These are phyloP conservation scores for Amborella trichopoda DNA, from an alignment of 164 flowering plant genomes.

Conservation along the genomic window DNA sequence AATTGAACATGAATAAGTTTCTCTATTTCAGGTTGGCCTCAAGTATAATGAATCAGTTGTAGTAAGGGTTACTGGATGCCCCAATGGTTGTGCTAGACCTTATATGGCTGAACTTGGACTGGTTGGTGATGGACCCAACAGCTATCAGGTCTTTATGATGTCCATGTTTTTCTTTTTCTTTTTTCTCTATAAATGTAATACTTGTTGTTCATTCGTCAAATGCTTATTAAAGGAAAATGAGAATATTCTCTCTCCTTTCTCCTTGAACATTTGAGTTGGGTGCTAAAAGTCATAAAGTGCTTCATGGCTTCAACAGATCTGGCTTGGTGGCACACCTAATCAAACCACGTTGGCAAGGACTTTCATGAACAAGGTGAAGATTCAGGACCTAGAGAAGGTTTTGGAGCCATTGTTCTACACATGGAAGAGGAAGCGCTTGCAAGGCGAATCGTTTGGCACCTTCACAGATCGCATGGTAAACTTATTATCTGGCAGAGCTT, in stretches of 20 bases:
- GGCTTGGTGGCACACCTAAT: slow-evolving; percentile 95
- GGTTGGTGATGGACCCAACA: slow-evolving; percentile 98
- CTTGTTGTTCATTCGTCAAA: no score
- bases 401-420: slow-evolving; percentile 76
- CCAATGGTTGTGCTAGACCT: slow-evolving; percentile 97
- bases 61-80: slow-evolving; percentile 91
- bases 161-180: no score
- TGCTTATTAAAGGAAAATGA: no score
- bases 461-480: slow-evolving; percentile 79
- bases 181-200: no score
- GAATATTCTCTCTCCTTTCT: no score
- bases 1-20: no score
- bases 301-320: slow-evolving; percentile 35
- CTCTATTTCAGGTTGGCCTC: slow-evolving; percentile 68
- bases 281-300: no score
- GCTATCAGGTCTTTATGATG: slow-evolving; percentile 62
- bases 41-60: slow-evolving; percentile 75
- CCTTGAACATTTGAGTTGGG: no score
- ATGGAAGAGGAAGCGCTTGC: slow-evolving; percentile 57
- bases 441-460: slow-evolving; percentile 84
- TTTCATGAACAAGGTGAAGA: slow-evolving; percentile 82
- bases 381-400: slow-evolving; percentile 92
- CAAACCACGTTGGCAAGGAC: slow-evolving; percentile 58
- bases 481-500: no score
- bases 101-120: slow-evolving; percentile 99